Percentiles rank a stretch among this genome's conserved stretches.
phyloP scores from a whole-genome alignment of 164 flowering plant species.

The Vitis rotundifolia region DNA sequence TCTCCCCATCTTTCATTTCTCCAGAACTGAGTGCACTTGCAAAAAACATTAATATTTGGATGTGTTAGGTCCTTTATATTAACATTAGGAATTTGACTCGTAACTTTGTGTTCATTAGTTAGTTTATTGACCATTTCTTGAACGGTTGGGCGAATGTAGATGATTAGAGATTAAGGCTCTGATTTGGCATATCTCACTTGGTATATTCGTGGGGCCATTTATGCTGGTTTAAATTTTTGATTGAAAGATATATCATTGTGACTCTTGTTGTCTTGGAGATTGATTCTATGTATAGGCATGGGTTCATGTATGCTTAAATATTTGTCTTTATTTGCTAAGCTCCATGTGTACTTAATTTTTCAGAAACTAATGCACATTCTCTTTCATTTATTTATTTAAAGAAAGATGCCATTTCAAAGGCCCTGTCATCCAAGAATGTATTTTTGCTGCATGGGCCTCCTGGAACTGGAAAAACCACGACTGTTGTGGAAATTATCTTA shows the following conservation, averaged over 20 bases:
- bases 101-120: too few relatives aligned
- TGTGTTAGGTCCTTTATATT: too few relatives aligned
- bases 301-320: neutral
- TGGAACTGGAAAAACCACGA: constrained; percentile 98
- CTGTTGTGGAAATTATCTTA: constrained; percentile 92
- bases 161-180: neutral
- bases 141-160: too few relatives aligned
- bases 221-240: neutral
- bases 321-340: neutral
- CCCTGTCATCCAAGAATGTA: constrained; percentile 80
- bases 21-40: too few relatives aligned
- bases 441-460: constrained; percentile 99
- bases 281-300: neutral
- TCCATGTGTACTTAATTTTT: neutral
- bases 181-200: neutral
- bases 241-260: neutral
- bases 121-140: too few relatives aligned
- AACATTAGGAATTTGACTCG: too few relatives aligned
- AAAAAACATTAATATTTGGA: too few relatives aligned
- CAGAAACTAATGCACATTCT: neutral
- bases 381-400: constrained; percentile 23
- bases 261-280: neutral
- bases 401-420: constrained; percentile 91
- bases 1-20: too few relatives aligned
- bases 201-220: neutral